These are phyloP conservation scores for Gastrodia elata DNA, from an alignment of 106 monocot species.

Conservation along the genomic window DNA sequence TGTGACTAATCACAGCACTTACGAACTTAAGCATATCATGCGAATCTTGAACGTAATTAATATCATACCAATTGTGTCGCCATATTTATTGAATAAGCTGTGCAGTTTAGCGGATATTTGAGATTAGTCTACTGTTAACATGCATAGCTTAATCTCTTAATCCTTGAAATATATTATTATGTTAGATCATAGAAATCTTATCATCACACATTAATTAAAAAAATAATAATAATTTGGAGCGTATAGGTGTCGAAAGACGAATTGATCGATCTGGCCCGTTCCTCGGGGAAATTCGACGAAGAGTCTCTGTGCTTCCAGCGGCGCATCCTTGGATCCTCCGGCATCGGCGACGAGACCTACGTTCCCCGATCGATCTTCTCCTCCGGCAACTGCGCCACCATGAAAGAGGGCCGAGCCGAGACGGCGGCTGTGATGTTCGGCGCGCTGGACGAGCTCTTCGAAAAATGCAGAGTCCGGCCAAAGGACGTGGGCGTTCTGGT, in stretches of 20 bases:
- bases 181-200: too few relatives aligned
- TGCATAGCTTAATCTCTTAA: too few relatives aligned
- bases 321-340: constrained; percentile 67
- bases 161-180: too few relatives aligned
- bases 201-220: too few relatives aligned
- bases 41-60: too few relatives aligned
- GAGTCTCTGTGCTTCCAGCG: constrained; percentile 76
- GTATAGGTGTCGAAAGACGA: constrained; percentile 79
- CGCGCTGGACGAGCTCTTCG: constrained; percentile 70
- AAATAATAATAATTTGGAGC: too few relatives aligned
- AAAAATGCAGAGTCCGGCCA: constrained; percentile 55
- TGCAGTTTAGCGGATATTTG: too few relatives aligned
- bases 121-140: too few relatives aligned
- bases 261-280: constrained; percentile 64
- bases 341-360: constrained; percentile 93
- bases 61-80: too few relatives aligned
- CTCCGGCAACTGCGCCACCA: constrained; percentile 45
- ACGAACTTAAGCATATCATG: too few relatives aligned
- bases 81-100: too few relatives aligned
- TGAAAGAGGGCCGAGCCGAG: constrained; percentile 69
- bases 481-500: constrained; percentile 64
- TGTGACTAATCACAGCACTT: too few relatives aligned
- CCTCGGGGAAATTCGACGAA: constrained; percentile 92
- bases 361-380: constrained; percentile 48
- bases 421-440: constrained; percentile 48